Evolutionary conservation across 164 flowering plant genomes (phyloP), one percentile per base, ranked within the genome.

Genomic region (Chloranthus sessilifolius): DNA sequence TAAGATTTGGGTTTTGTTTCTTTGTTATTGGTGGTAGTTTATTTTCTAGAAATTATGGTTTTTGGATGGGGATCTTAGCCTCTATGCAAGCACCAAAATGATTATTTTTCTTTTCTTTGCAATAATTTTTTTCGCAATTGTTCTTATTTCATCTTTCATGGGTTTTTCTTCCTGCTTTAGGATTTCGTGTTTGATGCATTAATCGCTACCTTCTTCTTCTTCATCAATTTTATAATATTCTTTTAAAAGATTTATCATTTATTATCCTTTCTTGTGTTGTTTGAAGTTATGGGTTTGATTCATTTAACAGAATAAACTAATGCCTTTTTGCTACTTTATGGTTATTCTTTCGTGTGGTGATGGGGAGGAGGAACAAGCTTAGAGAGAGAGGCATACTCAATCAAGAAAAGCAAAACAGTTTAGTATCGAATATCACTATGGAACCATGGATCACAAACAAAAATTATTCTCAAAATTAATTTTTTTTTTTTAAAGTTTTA

Each of bases 351-450:
- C 63, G 65, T 69, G 88, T 79, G 87, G 71, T 73, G 88, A 77
- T 82, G 83, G 76, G n/a, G 58, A 31, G 27, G 78, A 76, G 82
- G 75, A 73, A 63, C 82, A 83, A 73, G 59, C 65, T 65, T 68
- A 35, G 86, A 74, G 76, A 75, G 79, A 61, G 88, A 66, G 44
- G 50, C 78, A 57, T 80, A 80, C 88, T 80, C 85, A 38, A 59
- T 85, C 78, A 88, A 78, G 88, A 88, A 85, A 83, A 88, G 88
- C 75, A 92, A 59, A 77, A 76, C 94, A 83, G 98, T 95, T 92
- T 64, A 63, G 64, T 55, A 63, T 58, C n/a, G 47, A 48, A 23
- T 47, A 30, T 41, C 27, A 26, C 39, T 62, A 37, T 59, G n/a
- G n/a, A 58, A 47, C 60, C 68, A 62, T 73, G 83, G 78, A 74